Evolutionary conservation across 148 eudicot genomes (phyloP).

Genomic region (Oxyria digyna): DNA sequence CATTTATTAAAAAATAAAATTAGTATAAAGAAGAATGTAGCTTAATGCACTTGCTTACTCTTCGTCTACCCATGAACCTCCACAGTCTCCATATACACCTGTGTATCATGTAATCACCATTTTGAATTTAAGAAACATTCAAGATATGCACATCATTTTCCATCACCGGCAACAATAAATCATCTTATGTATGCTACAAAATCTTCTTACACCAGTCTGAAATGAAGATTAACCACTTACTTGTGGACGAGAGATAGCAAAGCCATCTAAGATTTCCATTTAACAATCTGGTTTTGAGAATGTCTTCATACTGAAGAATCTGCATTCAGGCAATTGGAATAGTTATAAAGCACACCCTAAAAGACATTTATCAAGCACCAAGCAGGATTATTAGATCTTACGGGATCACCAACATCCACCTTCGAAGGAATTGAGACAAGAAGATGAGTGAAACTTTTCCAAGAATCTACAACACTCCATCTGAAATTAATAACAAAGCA

Average conservation of each 20-base stretch:
- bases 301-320: constrained; percentile 56
- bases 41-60: constrained; percentile 47
- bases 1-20: constrained; percentile 4
- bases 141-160: not conserved
- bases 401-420: constrained; percentile 62
- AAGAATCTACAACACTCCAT: constrained; percentile 34
- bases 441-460: constrained; percentile 56
- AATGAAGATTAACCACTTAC: constrained; percentile 24
- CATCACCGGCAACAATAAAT: not conserved
- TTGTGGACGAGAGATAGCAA: constrained; percentile 69
- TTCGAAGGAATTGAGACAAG: constrained; percentile 65
- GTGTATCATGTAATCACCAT: not conserved
- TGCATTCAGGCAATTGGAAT: constrained; percentile 18
- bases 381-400: constrained; percentile 19
- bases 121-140: not conserved
- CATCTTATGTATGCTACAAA: not conserved
- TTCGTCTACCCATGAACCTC: constrained; percentile 86
- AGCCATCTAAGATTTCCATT: constrained; percentile 64
- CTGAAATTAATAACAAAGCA: constrained; percentile 25
- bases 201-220: not conserved
- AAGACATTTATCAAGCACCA: not conserved
- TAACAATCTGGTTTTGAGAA: constrained; percentile 27
- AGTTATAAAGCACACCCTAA: not conserved
- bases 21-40: not conserved
- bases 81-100: constrained; percentile 84